Conservation (phyloP, 208 protist species). For the Tritrichomonas foetus region DNA sequence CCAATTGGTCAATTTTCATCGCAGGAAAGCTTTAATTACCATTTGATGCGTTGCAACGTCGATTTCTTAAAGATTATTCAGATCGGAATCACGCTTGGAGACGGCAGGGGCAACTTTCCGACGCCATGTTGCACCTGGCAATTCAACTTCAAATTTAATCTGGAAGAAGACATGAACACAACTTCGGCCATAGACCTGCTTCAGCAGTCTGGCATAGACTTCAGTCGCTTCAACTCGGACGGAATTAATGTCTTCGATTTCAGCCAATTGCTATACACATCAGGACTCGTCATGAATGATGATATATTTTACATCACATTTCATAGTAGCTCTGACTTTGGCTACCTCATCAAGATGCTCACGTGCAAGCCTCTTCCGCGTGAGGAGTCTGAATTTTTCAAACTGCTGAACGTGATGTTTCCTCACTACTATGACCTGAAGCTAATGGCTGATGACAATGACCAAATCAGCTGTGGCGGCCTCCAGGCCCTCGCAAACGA, state of each 20-base stretch:
- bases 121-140: conserved; percentile 87
- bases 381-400: not conserved
- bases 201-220: conserved; percentile 84
- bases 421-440: conserved; percentile 11
- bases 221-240: conserved; percentile 61
- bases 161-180: conserved; percentile 89
- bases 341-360: conserved; percentile 79
- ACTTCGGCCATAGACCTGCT: conserved; percentile 91
- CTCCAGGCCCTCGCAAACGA: conserved; percentile 84
- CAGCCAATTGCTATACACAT: conserved; percentile 85
- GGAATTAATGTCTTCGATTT: conserved; percentile 74
- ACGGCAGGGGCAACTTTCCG: conserved; percentile 84
- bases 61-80: conserved; percentile 97
- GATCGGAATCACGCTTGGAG: conserved; percentile 89
- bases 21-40: not conserved
- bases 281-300: conserved; percentile 85
- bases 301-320: conserved; percentile 90
- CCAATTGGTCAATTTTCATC: conserved; percentile 47
- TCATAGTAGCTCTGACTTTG: conserved; percentile 95
- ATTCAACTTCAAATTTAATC: conserved; percentile 97
- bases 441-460: not conserved
- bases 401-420: not conserved
- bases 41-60: conserved; percentile 58
- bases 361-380: conserved; percentile 24
- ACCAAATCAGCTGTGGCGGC: conserved; percentile 54